These are phyloP conservation scores for Flaveria brownii DNA, from an alignment of 129 eudicot genomes.

Conservation along the genomic window DNA sequence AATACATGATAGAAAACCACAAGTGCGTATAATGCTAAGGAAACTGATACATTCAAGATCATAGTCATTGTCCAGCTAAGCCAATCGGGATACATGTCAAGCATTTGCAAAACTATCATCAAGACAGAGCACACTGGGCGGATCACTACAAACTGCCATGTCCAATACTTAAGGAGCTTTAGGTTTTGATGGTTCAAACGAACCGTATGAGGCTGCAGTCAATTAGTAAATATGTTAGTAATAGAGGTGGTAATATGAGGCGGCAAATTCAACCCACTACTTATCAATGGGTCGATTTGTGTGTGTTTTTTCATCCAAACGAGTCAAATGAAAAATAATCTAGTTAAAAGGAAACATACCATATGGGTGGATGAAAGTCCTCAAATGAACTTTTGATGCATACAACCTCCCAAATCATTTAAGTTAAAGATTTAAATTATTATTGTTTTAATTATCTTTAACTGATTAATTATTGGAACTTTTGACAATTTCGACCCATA, in stretches of 20 bases:
- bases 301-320: neutral
- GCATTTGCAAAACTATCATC: constrained; percentile 78
- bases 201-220: constrained; percentile 84
- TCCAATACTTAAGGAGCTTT: constrained; percentile 84
- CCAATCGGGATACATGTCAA: constrained; percentile 75
- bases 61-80: constrained; percentile 93
- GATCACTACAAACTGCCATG: constrained; percentile 91
- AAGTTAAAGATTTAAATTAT: neutral
- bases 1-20: constrained; percentile 91
- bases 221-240: constrained; percentile 26
- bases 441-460: neutral
- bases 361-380: neutral
- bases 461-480: neutral
- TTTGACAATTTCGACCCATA: no score
- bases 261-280: neutral
- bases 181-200: constrained; percentile 74
- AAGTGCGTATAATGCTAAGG: constrained; percentile 81
- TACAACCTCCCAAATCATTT: neutral
- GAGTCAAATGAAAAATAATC: neutral
- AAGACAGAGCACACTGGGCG: constrained; percentile 84
- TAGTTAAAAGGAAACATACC: neutral
- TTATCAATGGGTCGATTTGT: neutral
- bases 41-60: constrained; percentile 84
- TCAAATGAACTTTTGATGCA: neutral
- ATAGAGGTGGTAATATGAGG: neutral